Evolutionary conservation across 83 land plant genomes (phyloP), one percentile per base, ranked within the genome.

Genomic region (Diphasiastrum complanatum): DNA sequence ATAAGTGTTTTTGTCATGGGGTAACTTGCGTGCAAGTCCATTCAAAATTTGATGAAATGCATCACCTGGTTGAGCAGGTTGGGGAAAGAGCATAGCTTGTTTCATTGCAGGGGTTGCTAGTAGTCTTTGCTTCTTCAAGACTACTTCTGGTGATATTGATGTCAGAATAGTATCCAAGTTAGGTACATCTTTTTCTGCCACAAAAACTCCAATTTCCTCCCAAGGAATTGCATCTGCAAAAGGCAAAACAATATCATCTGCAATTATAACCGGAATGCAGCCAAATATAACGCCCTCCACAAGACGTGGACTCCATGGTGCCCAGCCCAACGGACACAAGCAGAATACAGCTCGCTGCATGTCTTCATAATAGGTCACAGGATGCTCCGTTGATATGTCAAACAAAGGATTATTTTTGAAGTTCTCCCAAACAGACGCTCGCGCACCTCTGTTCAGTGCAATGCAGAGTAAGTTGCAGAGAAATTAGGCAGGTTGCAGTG

Each of bases 341-440:
- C 69, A 66, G 33, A 68, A 68, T 11, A 68, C 61, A 8, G 71
- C 32, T 27, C 71, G 51, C 49, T 68, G 71, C 71, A 68, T 68
- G 68, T 68, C 71, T 45, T 68, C 71, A 24, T 68, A 61, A 52
- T 68, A 68, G 0, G 71, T 68, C 1, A 23, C 16, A 5, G 70
- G 74, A 40, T 70, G 74, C 46, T 70, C 59, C 31, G 70, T 45
- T 6, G 74, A 63, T 24, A 70, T 70, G 60, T 70, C 74, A 53
- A 70, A 70, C 24, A 70, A 32, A 0, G 69, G 74, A 25, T 70
- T 63, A 36, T 70, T 61, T 26, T 63, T 63, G 50, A 70, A 70
- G 32, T 66, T 65, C 62, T 72, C 71, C 75, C 75, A 65, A 25
- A 72, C 46, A 2, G 71, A 63, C 5, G 75, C 75, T 14, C 75